These are phyloP conservation scores for Cryptococcus sp. DNA, from an alignment of 1,284 basidiomycete genomes.

Conservation along the genomic window DNA sequence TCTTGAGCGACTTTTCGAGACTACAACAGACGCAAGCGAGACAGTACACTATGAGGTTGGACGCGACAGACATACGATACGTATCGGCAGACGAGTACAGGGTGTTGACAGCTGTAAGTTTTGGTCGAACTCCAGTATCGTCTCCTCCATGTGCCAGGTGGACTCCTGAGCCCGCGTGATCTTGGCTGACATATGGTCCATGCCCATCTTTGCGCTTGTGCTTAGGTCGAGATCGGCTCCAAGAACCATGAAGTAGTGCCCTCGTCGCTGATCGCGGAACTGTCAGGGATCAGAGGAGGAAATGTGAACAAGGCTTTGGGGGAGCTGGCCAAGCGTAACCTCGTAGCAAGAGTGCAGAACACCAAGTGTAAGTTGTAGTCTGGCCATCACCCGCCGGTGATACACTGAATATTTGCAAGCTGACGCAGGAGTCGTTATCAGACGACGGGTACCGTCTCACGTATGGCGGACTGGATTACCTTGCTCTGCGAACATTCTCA, in stretches of 20 bases:
- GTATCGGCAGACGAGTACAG: slow-evolving; percentile 90
- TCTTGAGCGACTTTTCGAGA: no score
- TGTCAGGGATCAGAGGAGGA: slow-evolving; percentile 85
- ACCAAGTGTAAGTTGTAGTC: slow-evolving; percentile 69
- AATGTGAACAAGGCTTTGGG: slow-evolving; percentile 92
- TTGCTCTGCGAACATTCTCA: slow-evolving; percentile 89
- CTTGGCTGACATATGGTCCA: background rate
- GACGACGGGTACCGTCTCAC: slow-evolving; percentile 97
- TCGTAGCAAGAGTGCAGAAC: slow-evolving; percentile 88
- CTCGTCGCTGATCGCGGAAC: slow-evolving; percentile 80
- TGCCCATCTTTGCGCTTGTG: background rate
- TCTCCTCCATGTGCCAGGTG: background rate
- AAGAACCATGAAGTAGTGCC: slow-evolving; percentile 98
- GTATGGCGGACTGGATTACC: slow-evolving; percentile 95
- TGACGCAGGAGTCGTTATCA: slow-evolving; percentile 45
- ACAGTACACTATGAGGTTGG: slow-evolving; percentile 72
- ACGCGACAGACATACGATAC: slow-evolving; percentile 92
- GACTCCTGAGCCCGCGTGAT: background rate
- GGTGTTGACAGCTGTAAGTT: slow-evolving; percentile 81
- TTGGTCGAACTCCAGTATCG: no score
- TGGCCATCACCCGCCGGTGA: background rate
- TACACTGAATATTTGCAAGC: background rate
- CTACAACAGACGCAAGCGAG: no score
- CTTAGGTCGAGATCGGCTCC: slow-evolving; percentile 93
- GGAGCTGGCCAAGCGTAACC: slow-evolving; percentile 83